Percentiles rank a stretch among this genome's conserved stretches.
These are phyloP conservation scores for Apophysomyces variabilis DNA, from an alignment of 371 early-diverging fungal genomes.

Conservation along the genomic window DNA sequence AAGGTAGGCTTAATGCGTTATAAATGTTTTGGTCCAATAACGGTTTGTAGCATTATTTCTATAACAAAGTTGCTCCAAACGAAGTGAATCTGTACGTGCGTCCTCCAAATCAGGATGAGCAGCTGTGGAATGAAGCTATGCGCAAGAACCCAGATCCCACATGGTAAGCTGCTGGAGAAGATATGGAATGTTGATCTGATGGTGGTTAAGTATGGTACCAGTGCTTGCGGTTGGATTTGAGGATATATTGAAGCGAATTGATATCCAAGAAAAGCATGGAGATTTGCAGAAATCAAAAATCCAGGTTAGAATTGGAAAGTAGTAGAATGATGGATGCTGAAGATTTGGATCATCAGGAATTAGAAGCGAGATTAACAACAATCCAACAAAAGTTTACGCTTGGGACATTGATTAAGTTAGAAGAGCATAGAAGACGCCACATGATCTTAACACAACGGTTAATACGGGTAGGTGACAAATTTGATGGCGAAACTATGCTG, in stretches of 20 bases:
- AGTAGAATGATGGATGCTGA: neutral
- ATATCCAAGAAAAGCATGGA: conserved; percentile 69
- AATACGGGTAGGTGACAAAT: conserved; percentile 27
- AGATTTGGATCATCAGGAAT: conserved; percentile 25
- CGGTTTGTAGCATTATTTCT: conserved; percentile 76
- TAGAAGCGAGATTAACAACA: conserved; percentile 32
- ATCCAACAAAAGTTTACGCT: conserved; percentile 37
- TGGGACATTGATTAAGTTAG: conserved; percentile 36
- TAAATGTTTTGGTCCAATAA: neutral
- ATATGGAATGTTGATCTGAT: neutral
- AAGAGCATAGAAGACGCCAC: conserved; percentile 47
- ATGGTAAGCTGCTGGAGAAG: conserved; percentile 48
- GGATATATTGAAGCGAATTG: conserved; percentile 83
- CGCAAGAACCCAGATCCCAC: conserved; percentile 83
- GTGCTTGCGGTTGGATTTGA: conserved; percentile 91
- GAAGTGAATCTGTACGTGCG: conserved; percentile 79
- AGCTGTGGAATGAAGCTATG: conserved; percentile 82
- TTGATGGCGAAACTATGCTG: neutral
- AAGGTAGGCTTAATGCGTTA: conserved; percentile 41
- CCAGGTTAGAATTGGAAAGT: conserved; percentile 19
- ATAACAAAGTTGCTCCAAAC: conserved; percentile 84
- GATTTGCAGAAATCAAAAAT: conserved; percentile 38
- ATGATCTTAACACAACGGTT: conserved; percentile 31
- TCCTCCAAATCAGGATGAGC: conserved; percentile 71
- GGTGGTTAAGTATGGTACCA: conserved; percentile 73